Evolutionary conservation across 192 early-diverging fungal genomes (phyloP).

Genomic region (Gonapodya prolifera): DNA sequence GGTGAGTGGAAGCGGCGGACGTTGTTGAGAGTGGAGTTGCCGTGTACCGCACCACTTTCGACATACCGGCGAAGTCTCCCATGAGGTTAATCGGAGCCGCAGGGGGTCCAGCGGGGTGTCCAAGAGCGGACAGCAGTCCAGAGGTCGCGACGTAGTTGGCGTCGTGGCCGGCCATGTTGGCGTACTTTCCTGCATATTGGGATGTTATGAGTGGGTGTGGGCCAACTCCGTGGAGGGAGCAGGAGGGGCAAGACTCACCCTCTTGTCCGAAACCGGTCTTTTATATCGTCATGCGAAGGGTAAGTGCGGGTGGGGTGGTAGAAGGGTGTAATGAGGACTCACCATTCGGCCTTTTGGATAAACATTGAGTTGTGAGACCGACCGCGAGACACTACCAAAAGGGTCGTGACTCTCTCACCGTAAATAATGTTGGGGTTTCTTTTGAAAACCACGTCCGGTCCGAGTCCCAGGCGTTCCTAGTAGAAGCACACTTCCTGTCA

Average conservation of each 20-base stretch:
- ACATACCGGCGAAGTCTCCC: constrained; percentile 3
- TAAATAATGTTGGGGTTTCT: constrained; percentile 41
- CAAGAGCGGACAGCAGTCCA: constrained; percentile 32
- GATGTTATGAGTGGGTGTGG: background rate
- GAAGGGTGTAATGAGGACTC: background rate
- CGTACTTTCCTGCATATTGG: constrained; percentile 21
- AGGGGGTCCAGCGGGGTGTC: background rate
- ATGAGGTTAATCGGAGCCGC: background rate
- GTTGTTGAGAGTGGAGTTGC: too few relatives aligned
- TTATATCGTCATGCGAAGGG: too few relatives aligned
- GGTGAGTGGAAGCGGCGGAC: too few relatives aligned
- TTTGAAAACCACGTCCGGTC: constrained; percentile 38
- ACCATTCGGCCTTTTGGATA: background rate
- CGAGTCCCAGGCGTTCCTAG: constrained; percentile 41
- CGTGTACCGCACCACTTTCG: too few relatives aligned
- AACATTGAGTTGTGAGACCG: background rate
- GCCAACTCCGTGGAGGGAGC: background rate
- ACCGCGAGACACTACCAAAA: background rate
- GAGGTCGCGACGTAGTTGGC: constrained; percentile 57
- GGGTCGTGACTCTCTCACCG: constrained; percentile 13
- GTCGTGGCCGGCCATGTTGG: constrained; percentile 46
- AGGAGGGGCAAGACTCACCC: too few relatives aligned
- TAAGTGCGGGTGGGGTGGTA: too few relatives aligned
- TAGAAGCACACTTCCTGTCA: background rate
- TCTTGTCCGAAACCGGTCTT: constrained; percentile 58